These are phyloP conservation scores for Fusarium goolgardi DNA, from an alignment of 2,329 filamentous ascomycete species.

Conservation along the genomic window DNA sequence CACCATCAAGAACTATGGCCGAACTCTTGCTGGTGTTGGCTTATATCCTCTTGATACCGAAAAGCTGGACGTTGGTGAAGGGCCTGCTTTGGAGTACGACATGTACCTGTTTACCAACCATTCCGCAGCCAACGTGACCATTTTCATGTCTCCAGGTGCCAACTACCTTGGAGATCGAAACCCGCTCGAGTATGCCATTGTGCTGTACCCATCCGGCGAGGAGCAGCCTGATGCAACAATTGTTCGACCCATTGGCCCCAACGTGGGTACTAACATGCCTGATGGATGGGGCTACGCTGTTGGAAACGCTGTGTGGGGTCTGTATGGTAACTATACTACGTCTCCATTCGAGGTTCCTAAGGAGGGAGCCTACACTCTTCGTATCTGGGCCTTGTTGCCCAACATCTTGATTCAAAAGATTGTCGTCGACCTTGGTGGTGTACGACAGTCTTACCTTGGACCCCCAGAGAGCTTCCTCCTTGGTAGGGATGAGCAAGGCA, in stretches of 20 bases:
- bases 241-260: constrained; percentile 30
- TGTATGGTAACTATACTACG: constrained; percentile 58
- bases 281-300: constrained; percentile 48
- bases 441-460: constrained; percentile 65
- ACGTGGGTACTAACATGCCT: constrained; percentile 27
- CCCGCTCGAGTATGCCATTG: constrained; percentile 64
- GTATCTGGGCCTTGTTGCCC: constrained; percentile 64
- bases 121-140: constrained; percentile 56
- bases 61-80: constrained; percentile 61
- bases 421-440: constrained; percentile 66
- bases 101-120: constrained; percentile 69
- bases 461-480: constrained; percentile 65
- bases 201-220: constrained; percentile 56
- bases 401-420: constrained; percentile 68
- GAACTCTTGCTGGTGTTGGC: constrained; percentile 68
- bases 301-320: constrained; percentile 60
- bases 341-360: constrained; percentile 55
- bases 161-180: constrained; percentile 64
- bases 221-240: constrained; percentile 20
- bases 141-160: constrained; percentile 64
- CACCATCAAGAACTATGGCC: constrained; percentile 65
- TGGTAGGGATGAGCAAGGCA: constrained; percentile 16
- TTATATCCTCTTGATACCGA: constrained; percentile 64
- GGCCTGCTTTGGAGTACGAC: constrained; percentile 69
- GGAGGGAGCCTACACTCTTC: constrained; percentile 61